These are phyloP conservation scores for Xylaria sp. DNA, from an alignment of 2,329 filamentous ascomycete species.

Conservation along the genomic window DNA sequence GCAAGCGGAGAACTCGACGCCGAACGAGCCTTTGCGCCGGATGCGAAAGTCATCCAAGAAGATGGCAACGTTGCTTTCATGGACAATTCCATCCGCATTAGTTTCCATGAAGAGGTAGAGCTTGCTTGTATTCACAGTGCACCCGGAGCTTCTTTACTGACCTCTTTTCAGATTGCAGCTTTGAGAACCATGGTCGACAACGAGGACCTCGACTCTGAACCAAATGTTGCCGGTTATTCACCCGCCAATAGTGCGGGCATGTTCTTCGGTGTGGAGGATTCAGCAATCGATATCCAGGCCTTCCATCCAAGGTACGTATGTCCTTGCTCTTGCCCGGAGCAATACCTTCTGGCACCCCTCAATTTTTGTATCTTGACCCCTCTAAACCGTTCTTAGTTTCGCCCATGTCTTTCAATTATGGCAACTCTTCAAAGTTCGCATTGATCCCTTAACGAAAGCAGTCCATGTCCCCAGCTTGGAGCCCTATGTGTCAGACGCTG, in stretches of 20 bases:
- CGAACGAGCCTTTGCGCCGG: neutral
- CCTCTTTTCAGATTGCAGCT: constrained; percentile 13
- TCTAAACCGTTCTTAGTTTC: constrained; percentile 5
- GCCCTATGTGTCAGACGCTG: constrained; percentile 43
- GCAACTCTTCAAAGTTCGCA: constrained; percentile 50
- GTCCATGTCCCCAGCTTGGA: constrained; percentile 50
- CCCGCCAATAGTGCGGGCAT: constrained; percentile 18
- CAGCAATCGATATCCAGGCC: constrained; percentile 12
- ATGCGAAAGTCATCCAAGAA: constrained; percentile 18
- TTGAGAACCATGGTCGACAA: constrained; percentile 19
- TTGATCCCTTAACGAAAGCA: constrained; percentile 52
- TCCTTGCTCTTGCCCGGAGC: neutral
- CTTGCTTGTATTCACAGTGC: neutral
- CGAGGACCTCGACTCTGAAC: constrained; percentile 17
- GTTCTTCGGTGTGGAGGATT: constrained; percentile 17
- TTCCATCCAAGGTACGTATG: constrained; percentile 19
- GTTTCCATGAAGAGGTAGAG: constrained; percentile 20
- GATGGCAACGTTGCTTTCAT: constrained; percentile 20
- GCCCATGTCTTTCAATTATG: constrained; percentile 48
- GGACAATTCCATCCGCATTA: constrained; percentile 19
- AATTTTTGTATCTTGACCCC: neutral
- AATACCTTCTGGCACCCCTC: neutral
- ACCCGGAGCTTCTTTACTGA: constrained; percentile 1
- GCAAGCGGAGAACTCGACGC: neutral
- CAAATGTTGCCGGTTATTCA: constrained; percentile 5